Conservation (phyloP, 1,284 basidiomycete species). For the Puccinia triticina region DNA sequence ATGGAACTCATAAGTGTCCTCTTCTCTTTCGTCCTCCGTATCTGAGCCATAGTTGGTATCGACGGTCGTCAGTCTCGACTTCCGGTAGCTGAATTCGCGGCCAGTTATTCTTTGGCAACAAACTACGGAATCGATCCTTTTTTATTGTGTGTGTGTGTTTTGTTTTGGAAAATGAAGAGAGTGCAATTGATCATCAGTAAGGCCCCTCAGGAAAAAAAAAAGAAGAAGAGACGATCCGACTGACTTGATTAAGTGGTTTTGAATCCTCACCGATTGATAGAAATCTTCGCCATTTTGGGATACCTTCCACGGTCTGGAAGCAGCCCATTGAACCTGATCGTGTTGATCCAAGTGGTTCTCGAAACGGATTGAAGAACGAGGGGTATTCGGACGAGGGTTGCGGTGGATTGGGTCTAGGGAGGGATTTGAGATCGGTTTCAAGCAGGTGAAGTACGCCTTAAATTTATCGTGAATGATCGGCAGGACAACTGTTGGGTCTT, state of each 20-base stretch:
- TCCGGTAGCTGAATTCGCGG: conserved; percentile 23
- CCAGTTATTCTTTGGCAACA: conserved; percentile 5
- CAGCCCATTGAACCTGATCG: background rate
- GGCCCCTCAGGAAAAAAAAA: background rate
- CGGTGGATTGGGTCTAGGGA: background rate
- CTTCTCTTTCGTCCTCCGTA: conserved; percentile 29
- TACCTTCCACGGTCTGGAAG: background rate
- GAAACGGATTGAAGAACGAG: background rate
- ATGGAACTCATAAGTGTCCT: background rate
- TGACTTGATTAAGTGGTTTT: conserved; percentile 5
- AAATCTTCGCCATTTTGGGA: conserved; percentile 43
- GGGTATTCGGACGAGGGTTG: background rate
- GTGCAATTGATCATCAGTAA: background rate
- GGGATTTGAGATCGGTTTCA: background rate
- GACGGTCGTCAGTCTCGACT: background rate
- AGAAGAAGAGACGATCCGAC: too few species aligned
- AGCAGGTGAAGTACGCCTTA: conserved; percentile 10
- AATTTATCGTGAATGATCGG: background rate
- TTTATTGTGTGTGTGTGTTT: background rate
- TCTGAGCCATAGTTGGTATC: conserved; percentile 31
- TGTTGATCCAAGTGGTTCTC: too few species aligned
- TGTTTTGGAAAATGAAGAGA: background rate
- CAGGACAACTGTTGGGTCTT: background rate
- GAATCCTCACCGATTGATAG: conserved; percentile 17
- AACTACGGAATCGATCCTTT: conserved; percentile 13